Evolutionary conservation across 2,329 filamentous ascomycete species (phyloP), one percentile per base, ranked within the genome.

Genomic region (Alternaria brassicae): DNA sequence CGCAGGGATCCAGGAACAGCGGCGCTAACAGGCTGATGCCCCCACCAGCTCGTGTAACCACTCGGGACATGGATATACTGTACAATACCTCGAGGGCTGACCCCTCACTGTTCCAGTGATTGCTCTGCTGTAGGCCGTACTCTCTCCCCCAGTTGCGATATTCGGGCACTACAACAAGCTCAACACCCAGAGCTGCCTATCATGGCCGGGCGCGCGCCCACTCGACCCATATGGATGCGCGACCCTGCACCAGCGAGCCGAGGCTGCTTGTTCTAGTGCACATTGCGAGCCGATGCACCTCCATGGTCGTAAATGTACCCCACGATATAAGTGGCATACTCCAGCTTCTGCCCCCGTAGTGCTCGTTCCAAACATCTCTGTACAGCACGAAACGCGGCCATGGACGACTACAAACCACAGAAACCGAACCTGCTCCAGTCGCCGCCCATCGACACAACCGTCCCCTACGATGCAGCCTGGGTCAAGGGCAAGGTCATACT

Each of bases 401-500:
- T 76, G 72, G 63, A 66, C 47, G 55, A 68, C 19, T 66, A 70
- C 53, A 62, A 59, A 41, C 53, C 68, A n/a, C 60, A 69, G 51
- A 61, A 61, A 19, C 52, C 58, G 2, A 67, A 61, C 40, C 70
- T 77, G 45, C 65, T 69, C 6, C 77, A 79, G 32, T 79, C 77
- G 4, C 77, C 77, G 25, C 78, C 78, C 8, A 62, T 79, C 56
- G 76, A 79, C 61, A 47, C 78, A 21, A 69, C 68, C 9, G 68
- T 69, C 3, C 69, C 74, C 9, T 79, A 76, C 68, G 66, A 77
- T 21, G 68, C 72, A 3, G 64, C 65, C 45, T 79, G 77, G 77
- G 69, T 79, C 51, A 73, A 74, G 45, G 74, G 63, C 62, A 78
- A 77, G 53, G 73, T 73, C 32, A 75, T 78, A 28, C 58, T 78